phyloP scores from a whole-genome alignment of 2,329 filamentous ascomycete species.

The Juglanconis oblonga region DNA sequence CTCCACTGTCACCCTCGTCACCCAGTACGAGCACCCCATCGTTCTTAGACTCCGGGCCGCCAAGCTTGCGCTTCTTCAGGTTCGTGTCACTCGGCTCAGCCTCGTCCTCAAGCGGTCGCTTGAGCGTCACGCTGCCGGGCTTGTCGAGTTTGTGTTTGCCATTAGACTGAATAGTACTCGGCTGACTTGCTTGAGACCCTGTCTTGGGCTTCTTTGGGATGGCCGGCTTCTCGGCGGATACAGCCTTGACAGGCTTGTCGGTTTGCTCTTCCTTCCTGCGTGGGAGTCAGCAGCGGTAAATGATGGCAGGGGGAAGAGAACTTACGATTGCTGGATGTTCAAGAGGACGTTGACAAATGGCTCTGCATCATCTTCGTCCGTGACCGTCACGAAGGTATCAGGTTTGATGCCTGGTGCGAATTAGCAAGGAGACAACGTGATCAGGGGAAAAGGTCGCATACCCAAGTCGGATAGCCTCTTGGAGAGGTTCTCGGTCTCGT shows the following conservation, averaged over 20 bases:
- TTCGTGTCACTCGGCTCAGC: constrained; percentile 38
- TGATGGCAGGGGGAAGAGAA: constrained; percentile 14
- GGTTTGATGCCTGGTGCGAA: constrained; percentile 57
- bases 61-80: constrained; percentile 42
- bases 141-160: constrained; percentile 38
- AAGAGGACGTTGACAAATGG: constrained; percentile 79
- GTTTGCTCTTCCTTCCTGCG: constrained; percentile 38
- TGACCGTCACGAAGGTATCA: constrained; percentile 76
- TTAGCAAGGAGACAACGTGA: background rate
- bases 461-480: constrained; percentile 78
- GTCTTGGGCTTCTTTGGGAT: constrained; percentile 55
- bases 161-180: constrained; percentile 37
- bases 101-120: constrained; percentile 45
- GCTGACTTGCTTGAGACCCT: constrained; percentile 35
- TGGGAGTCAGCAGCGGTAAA: constrained; percentile 26
- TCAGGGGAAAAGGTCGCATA: constrained; percentile 29
- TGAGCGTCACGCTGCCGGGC: constrained; percentile 38
- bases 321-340: constrained; percentile 61
- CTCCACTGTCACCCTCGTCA: constrained; percentile 48
- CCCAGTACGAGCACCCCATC: constrained; percentile 50
- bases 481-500: constrained; percentile 79
- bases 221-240: constrained; percentile 39
- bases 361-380: constrained; percentile 75
- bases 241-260: constrained; percentile 54
- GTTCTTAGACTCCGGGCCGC: constrained; percentile 29